phyloP scores from a whole-genome alignment of 495 filamentous ascomycete species.

The Cairneyella variabilis region DNA sequence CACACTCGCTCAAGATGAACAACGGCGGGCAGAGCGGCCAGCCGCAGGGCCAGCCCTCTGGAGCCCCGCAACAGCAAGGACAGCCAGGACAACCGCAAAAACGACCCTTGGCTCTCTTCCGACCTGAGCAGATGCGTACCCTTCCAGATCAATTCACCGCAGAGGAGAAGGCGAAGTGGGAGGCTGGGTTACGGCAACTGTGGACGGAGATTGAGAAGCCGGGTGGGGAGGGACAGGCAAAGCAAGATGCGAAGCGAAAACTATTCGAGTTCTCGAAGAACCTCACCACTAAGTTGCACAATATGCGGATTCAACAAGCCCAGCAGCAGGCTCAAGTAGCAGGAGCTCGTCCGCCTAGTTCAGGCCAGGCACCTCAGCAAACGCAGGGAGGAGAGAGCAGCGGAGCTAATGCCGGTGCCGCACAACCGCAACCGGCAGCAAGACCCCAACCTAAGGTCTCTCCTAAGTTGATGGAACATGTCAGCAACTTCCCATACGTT shows the following conservation, averaged over 20 bases:
- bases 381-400: slow-evolving; percentile 13
- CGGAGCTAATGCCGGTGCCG: not conserved
- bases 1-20: too few species aligned
- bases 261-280: slow-evolving; percentile 62
- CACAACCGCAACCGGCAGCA: slow-evolving; percentile 14
- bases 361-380: slow-evolving; percentile 20
- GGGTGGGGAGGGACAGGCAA: slow-evolving; percentile 50
- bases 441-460: slow-evolving; percentile 14
- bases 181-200: slow-evolving; percentile 55
- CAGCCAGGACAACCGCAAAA: slow-evolving; percentile 9
- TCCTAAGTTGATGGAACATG: slow-evolving; percentile 27
- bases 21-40: slow-evolving; percentile 26
- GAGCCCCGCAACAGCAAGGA: slow-evolving; percentile 5
- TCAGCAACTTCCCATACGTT: slow-evolving; percentile 23
- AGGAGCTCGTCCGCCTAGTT: slow-evolving; percentile 10
- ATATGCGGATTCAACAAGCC: slow-evolving; percentile 26
- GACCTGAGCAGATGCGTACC: slow-evolving; percentile 44
- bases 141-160: slow-evolving; percentile 40
- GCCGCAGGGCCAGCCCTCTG: slow-evolving; percentile 27
- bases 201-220: slow-evolving; percentile 59
- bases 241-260: slow-evolving; percentile 59
- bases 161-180: slow-evolving; percentile 64
- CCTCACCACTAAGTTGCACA: slow-evolving; percentile 54
- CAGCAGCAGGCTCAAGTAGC: slow-evolving; percentile 14
- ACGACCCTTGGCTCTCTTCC: slow-evolving; percentile 26